These are phyloP conservation scores for Neocucurbitaria cava DNA, from an alignment of 2,329 filamentous ascomycete genomes.

Conservation along the genomic window DNA sequence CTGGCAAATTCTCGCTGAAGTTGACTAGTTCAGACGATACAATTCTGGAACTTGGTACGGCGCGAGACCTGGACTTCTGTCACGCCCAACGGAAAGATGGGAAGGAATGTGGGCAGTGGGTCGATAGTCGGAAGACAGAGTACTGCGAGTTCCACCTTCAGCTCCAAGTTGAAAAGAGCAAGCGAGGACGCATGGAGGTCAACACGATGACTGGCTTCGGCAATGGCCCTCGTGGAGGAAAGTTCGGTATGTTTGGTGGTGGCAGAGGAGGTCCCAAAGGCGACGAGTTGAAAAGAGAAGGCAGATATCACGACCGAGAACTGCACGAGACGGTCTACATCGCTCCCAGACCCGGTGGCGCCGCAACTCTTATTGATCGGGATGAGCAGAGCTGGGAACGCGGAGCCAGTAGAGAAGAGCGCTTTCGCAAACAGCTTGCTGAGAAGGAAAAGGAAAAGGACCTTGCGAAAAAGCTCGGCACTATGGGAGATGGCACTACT, in stretches of 20 bases:
- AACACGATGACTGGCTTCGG: conserved; percentile 69
- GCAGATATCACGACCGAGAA: conserved; percentile 62
- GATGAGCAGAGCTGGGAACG: conserved; percentile 53
- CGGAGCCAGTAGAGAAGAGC: conserved; percentile 69
- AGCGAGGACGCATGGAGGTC: conserved; percentile 75
- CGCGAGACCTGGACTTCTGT: conserved; percentile 88
- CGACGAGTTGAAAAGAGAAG: conserved; percentile 41
- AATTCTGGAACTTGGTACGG: conserved; percentile 84
- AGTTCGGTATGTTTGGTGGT: conserved; percentile 43
- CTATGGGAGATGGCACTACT: conserved; percentile 66
- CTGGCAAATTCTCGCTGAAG: conserved; percentile 83
- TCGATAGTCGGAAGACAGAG: conserved; percentile 86
- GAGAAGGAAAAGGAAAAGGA: conserved; percentile 75
- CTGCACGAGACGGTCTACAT: conserved; percentile 61
- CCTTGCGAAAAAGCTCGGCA: conserved; percentile 71
- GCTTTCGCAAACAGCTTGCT: conserved; percentile 68
- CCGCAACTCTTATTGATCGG: conserved; percentile 70
- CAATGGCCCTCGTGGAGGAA: conserved; percentile 34
- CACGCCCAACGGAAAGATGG: conserved; percentile 86
- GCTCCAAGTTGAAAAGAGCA: conserved; percentile 74
- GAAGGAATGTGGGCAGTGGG: conserved; percentile 78
- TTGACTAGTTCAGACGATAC: conserved; percentile 87
- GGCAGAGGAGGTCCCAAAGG: conserved; percentile 32
- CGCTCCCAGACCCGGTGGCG: conserved; percentile 53
- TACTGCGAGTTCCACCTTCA: conserved; percentile 95